phyloP scores from a whole-genome alignment of 2,329 filamentous ascomycete genomes.

The Hypoxylon sp. region DNA sequence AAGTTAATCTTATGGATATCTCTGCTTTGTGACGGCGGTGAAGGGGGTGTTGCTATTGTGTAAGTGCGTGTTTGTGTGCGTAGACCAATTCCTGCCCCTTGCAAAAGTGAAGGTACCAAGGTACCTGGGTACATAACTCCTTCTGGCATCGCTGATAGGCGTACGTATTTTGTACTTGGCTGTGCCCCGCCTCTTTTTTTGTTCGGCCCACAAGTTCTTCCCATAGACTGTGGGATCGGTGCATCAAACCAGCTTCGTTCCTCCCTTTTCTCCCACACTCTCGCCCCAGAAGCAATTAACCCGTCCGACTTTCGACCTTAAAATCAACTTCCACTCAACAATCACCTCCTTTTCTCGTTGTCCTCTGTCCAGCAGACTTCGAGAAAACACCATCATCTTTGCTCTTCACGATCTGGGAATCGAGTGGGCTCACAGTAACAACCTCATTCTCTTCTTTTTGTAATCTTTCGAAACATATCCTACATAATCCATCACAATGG shows the following conservation, averaged over 20 bases:
- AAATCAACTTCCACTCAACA: constrained; percentile 49
- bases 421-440: constrained; percentile 53
- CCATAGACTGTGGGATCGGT: constrained; percentile 45
- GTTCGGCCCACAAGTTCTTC: constrained; percentile 50
- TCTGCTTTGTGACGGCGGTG: constrained; percentile 35
- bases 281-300: constrained; percentile 46
- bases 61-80: constrained; percentile 35
- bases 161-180: constrained; percentile 35
- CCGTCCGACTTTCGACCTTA: constrained; percentile 44
- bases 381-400: constrained; percentile 46
- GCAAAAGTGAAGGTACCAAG: constrained; percentile 27
- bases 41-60: constrained; percentile 26
- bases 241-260: constrained; percentile 48
- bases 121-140: constrained; percentile 29
- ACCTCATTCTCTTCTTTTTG: constrained; percentile 47
- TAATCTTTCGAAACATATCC: constrained; percentile 51
- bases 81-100: constrained; percentile 31
- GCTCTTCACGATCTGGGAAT: constrained; percentile 55
- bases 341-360: constrained; percentile 55
- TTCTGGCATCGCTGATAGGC: constrained; percentile 22
- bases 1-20: constrained; percentile 20
- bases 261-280: constrained; percentile 50
- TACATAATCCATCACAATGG: constrained; percentile 68
- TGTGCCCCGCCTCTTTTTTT: constrained; percentile 49
- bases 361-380: constrained; percentile 55